These are phyloP conservation scores for Vanderwaltozyma verrucispora DNA, from an alignment of 805 yeast species.

Conservation along the genomic window DNA sequence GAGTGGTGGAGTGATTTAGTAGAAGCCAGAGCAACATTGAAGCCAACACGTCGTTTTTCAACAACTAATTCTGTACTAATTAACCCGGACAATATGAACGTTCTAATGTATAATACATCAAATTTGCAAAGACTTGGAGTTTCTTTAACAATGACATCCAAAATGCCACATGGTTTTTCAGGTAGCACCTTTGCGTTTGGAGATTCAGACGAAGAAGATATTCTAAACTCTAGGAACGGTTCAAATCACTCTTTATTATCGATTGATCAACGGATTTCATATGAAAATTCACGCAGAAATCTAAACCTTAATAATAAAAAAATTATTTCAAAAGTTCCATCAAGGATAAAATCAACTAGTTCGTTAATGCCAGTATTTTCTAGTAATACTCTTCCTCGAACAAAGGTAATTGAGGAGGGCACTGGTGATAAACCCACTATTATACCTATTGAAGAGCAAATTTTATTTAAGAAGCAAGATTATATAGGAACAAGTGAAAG, in stretches of 20 bases:
- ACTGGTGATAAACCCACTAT: slow-evolving; percentile 59
- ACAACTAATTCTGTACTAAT: slow-evolving; percentile 23
- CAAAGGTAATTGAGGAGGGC: slow-evolving; percentile 57
- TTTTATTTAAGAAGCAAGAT: slow-evolving; percentile 2
- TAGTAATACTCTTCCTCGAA: slow-evolving; percentile 61
- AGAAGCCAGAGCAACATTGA: slow-evolving; percentile 40
- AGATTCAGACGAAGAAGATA: slow-evolving; percentile 20
- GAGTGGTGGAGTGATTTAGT: slow-evolving; percentile 79
- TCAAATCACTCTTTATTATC: slow-evolving; percentile 9
- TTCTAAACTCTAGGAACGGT: slow-evolving; percentile 2
- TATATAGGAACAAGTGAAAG: slow-evolving; percentile 1
- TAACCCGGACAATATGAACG: slow-evolving; percentile 8
- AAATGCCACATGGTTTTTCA: slow-evolving; percentile 30
- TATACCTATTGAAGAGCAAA: slow-evolving; percentile 37
- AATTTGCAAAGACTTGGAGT: slow-evolving; percentile 69
- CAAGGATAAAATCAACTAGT: slow-evolving; percentile 3
- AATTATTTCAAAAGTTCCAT: neutral
- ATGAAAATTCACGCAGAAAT: slow-evolving; percentile 7
- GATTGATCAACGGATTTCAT: slow-evolving; percentile 1
- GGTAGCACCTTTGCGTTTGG: slow-evolving; percentile 23
- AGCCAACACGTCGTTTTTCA: slow-evolving; percentile 23
- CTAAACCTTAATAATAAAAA: neutral
- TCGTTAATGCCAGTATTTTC: slow-evolving; percentile 48
- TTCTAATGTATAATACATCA: slow-evolving; percentile 36
- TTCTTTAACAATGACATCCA: slow-evolving; percentile 67